Evolutionary conservation across 225 moss, liverwort and hornwort species (phyloP).

Genomic region (Sphagnum tenellum): DNA sequence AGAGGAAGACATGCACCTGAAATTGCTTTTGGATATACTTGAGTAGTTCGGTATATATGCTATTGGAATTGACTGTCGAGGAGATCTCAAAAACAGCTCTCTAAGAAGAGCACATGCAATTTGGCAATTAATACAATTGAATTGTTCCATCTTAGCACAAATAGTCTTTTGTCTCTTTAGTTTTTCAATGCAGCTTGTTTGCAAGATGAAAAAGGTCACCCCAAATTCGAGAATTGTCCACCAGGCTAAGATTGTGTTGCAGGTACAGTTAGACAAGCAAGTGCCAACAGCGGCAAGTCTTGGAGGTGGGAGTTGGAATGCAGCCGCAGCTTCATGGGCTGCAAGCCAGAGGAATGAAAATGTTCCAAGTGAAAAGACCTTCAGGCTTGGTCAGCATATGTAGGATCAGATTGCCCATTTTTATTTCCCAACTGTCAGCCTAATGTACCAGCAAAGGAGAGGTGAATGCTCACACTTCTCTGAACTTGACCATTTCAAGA

Average conservation of each 20-base stretch:
- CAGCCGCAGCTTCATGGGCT: constrained; percentile 88
- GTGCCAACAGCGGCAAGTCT: constrained; percentile 91
- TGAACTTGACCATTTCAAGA: neutral
- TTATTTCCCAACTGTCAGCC: constrained; percentile 78
- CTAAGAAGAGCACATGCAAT: no score
- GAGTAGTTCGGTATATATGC: no score
- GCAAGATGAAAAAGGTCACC: no score
- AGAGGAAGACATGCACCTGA: constrained; percentile 70
- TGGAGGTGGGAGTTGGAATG: constrained; percentile 93
- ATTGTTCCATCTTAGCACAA: no score
- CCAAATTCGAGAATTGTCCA: no score
- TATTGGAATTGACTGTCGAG: no score
- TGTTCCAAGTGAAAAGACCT: constrained; percentile 65
- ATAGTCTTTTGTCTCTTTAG: no score
- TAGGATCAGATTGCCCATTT: constrained; percentile 82
- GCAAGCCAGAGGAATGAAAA: constrained; percentile 72
- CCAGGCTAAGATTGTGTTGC: neutral
- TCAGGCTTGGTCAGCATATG: constrained; percentile 84
- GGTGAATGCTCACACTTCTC: constrained; percentile 19
- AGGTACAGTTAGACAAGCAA: constrained; percentile 89
- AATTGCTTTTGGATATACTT: constrained; percentile 69
- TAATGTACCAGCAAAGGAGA: constrained; percentile 87
- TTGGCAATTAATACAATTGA: no score
- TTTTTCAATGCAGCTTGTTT: no score
- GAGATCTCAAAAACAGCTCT: no score